Conservation (phyloP, 2,329 filamentous ascomycete species). For the Erysiphe pulchra region DNA sequence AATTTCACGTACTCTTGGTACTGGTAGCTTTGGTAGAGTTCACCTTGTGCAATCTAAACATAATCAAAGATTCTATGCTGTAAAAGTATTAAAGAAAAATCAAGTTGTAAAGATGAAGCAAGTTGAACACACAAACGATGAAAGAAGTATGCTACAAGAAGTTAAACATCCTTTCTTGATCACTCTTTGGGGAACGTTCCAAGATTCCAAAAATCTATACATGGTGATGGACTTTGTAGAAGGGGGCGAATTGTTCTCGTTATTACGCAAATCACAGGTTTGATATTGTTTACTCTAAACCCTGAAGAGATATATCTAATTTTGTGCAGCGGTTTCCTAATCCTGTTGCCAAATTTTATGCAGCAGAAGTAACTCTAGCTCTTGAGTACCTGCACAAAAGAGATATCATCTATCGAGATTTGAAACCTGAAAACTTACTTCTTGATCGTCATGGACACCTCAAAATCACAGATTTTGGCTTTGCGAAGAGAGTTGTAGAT, state of each 20-base stretch:
- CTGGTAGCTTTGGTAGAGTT: constrained; percentile 87
- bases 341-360: constrained; percentile 96
- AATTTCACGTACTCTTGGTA: constrained; percentile 75
- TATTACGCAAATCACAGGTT: constrained; percentile 78
- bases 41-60: constrained; percentile 95
- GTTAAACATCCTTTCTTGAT: constrained; percentile 97
- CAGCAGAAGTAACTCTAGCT: constrained; percentile 84
- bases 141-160: constrained; percentile 81
- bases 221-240: constrained; percentile 99
- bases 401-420: constrained; percentile 91
- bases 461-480: constrained; percentile 96
- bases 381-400: constrained; percentile 85
- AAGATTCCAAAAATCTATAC: constrained; percentile 85
- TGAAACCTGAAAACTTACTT: constrained; percentile 86
- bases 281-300: neutral
- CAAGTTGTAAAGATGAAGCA: constrained; percentile 99
- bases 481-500: constrained; percentile 92
- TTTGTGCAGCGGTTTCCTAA: constrained; percentile 68
- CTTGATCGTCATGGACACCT: constrained; percentile 82
- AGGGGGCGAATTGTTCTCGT: constrained; percentile 86
- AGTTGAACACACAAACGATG: constrained; percentile 97
- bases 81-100: constrained; percentile 95
- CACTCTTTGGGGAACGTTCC: constrained; percentile 94
- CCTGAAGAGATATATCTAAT: constrained; percentile 1
- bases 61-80: constrained; percentile 92